Conservation (phyloP, 2,329 filamentous ascomycete genomes). For the Podosphaera aphanis region DNA sequence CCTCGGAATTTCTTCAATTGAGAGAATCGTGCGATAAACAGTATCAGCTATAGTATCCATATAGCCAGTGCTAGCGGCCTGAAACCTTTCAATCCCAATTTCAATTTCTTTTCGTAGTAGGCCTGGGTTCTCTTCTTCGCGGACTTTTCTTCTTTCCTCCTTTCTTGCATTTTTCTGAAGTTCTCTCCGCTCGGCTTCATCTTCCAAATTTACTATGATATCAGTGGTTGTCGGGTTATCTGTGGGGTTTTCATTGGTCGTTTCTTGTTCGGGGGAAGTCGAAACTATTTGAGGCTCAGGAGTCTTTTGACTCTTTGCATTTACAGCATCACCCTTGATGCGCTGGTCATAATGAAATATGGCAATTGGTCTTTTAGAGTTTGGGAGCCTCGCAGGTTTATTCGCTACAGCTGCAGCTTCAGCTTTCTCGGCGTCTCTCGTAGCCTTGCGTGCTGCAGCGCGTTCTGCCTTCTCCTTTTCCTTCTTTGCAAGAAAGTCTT, state of each 20-base stretch:
- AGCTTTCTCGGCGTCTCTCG: conserved; percentile 30
- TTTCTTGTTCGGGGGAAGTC: conserved; percentile 1
- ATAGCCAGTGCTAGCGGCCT: conserved; percentile 42
- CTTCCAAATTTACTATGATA: conserved; percentile 5
- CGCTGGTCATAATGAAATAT: conserved; percentile 53
- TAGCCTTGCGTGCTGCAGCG: conserved; percentile 33
- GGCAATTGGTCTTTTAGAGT: conserved; percentile 45
- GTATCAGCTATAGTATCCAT: conserved; percentile 66
- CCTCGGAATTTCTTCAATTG: conserved; percentile 64
- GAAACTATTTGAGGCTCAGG: conserved; percentile 9
- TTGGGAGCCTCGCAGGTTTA: conserved; percentile 39
- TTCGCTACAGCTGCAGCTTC: conserved; percentile 27
- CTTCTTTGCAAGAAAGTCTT: conserved; percentile 62
- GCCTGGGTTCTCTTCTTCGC: conserved; percentile 21
- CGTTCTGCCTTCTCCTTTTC: conserved; percentile 57
- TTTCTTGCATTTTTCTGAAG: conserved; percentile 12
- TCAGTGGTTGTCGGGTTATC: conserved; percentile 4
- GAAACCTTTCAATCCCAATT: conserved; percentile 54
- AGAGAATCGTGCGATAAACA: conserved; percentile 63
- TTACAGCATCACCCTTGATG: conserved; percentile 20
- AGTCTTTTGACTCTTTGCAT: conserved; percentile 18
- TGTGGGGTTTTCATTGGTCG: conserved; percentile 5
- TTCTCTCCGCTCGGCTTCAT: conserved; percentile 9
- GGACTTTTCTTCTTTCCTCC: conserved; percentile 13
- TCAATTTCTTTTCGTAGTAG: conserved; percentile 45